Percentiles rank a stretch among this genome's conserved stretches.
These are phyloP conservation scores for Nepenthes gracilis DNA, from an alignment of 148 eudicot genomes.

Conservation along the genomic window DNA sequence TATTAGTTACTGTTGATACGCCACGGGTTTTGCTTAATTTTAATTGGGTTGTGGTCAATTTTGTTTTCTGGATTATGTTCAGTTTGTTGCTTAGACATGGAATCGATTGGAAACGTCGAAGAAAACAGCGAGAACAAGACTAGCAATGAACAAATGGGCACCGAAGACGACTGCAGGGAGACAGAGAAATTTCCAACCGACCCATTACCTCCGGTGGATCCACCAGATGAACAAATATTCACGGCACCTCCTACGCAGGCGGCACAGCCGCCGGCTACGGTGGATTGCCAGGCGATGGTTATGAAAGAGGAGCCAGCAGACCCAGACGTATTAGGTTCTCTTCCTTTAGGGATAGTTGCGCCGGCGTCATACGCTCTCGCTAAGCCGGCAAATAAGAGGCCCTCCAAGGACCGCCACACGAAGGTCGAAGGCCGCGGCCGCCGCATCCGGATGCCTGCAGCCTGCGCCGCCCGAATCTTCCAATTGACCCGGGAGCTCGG, in stretches of 20 bases:
- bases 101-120: constrained; percentile 8
- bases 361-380: constrained; percentile 1
- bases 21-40: too few relatives aligned
- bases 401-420: constrained; percentile 83
- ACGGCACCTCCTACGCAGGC: constrained; percentile 8
- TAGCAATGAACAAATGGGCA: constrained; percentile 10
- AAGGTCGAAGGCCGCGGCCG: constrained; percentile 92
- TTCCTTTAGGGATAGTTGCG: neutral
- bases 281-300: neutral
- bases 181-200: constrained; percentile 12
- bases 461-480: constrained; percentile 83
- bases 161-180: constrained; percentile 2
- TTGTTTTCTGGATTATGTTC: constrained; percentile 6
- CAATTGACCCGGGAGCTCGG: constrained; percentile 79
- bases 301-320: constrained; percentile 49
- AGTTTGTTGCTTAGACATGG: constrained; percentile 14
- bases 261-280: constrained; percentile 6
- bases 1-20: too few relatives aligned
- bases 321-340: neutral
- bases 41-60: constrained; percentile 9
- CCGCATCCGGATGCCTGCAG: constrained; percentile 80
- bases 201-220: constrained; percentile 25
- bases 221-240: constrained; percentile 11
- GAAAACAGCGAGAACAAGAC: constrained; percentile 11
- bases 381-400: constrained; percentile 20